Base-by-base conservation (phyloP, 768 basidiomycete genomes). In the Neoboletus magnificus region DNA sequence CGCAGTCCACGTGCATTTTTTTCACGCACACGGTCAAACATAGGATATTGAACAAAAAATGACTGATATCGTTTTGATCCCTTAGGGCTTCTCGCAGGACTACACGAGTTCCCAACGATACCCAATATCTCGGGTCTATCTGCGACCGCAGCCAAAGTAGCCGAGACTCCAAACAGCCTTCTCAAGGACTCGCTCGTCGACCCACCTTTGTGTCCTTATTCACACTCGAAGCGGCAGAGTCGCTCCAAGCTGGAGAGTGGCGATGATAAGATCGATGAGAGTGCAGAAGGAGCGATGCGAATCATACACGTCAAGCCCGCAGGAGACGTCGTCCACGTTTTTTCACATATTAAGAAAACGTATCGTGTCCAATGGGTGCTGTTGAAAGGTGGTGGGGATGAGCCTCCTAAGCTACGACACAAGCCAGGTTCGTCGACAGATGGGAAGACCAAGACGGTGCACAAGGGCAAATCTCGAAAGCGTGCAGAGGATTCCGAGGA, bases 291-390 rank as follows among this genome's bases (percentile, higher is more conserved):
- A 1, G 33, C 40, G 32, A 45, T 66, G 20, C 72, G 67, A 18
- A 76, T 89, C 22, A 62, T 72, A 37, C 72, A 76, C 55, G 74
- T 85, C 50, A 72, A 73, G 54, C 74, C 79, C 20, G 82, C 76
- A 22, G 86, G 86, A 12, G 80, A 87, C 56, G 83, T 95, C 36
- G 54, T 85, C 4, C 93, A 96, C 65, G 74, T 92, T 45, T 97
- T 97, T 72, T 93, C 91, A 10, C 94, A 98, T 67, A 90, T 95
- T 66, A 84, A 77, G 63, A 93, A 94, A 76, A 93, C 89, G 13
- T 95, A 89, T 66, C 80, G 84, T 54, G 78, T 82, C 18, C 83
- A 86, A 60, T 89, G 87, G 87, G 82, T 87, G 35, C 58, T 87
- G 27, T 58, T 91, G 40, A 77, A 82, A 62, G 86, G 87, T 23